Conservation (phyloP, 192 early-diverging fungal genomes). For the Pecoramyces ruminantium region DNA sequence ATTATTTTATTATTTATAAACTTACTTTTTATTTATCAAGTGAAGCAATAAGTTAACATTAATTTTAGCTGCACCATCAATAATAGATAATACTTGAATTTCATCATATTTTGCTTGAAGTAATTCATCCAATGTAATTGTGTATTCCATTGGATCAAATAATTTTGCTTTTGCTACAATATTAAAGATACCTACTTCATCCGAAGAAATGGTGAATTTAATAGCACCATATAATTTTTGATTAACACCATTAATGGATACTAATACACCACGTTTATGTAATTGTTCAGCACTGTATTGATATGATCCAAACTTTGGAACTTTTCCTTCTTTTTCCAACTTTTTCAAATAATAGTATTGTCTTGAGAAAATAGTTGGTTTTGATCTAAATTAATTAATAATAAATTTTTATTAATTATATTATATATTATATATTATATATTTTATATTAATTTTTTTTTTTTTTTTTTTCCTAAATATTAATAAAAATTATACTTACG, state of each 20-base stretch:
- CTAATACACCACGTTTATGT: slow-evolving; percentile 79
- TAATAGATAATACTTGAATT: slow-evolving; percentile 72
- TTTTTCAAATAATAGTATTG: slow-evolving; percentile 90
- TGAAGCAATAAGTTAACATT: slow-evolving; percentile 93
- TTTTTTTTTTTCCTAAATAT: too few species aligned
- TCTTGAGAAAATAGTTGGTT: slow-evolving; percentile 66
- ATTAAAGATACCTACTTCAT: slow-evolving; percentile 76
- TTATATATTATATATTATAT: too few species aligned
- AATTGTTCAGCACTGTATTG: slow-evolving; percentile 92
- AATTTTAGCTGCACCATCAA: slow-evolving; percentile 80
- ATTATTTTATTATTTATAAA: not conserved
- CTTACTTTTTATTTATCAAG: slow-evolving; percentile 92
- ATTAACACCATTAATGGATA: slow-evolving; percentile 64
- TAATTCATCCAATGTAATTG: slow-evolving; percentile 67
- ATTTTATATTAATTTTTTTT: too few species aligned
- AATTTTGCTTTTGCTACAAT: slow-evolving; percentile 57
- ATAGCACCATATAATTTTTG: slow-evolving; percentile 75
- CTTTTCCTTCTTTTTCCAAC: slow-evolving; percentile 61
- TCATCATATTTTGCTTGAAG: slow-evolving; percentile 89
- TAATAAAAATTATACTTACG: not conserved
- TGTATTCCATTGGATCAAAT: slow-evolving; percentile 52
- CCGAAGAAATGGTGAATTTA: slow-evolving; percentile 76
- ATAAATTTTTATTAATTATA: too few species aligned
- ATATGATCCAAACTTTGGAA: slow-evolving; percentile 93
- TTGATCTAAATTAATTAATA: not conserved